Conservation (phyloP, 495 filamentous ascomycete species). For the Penicillium dipodomyicola region DNA sequence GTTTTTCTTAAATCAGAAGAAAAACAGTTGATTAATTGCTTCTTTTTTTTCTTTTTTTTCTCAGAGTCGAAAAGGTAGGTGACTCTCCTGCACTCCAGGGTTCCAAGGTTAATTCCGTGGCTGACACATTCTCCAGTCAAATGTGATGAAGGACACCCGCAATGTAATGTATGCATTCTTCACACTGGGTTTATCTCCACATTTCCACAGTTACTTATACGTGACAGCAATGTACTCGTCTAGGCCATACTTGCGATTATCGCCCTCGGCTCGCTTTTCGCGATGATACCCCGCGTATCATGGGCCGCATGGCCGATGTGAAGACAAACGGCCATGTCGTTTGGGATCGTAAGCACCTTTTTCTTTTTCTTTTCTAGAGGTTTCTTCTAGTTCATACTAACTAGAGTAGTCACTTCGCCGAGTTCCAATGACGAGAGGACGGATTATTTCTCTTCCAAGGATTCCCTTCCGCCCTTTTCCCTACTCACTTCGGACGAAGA, state of each 20-base stretch:
- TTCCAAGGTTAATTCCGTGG: conserved; percentile 4
- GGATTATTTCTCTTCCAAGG: conserved; percentile 31
- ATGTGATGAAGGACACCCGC: conserved; percentile 54
- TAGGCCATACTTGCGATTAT: conserved; percentile 58
- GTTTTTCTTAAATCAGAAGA: not conserved
- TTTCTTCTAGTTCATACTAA: conserved; percentile 7
- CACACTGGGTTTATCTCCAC: not conserved
- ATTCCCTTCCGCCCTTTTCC: conserved; percentile 52
- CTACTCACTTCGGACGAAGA: conserved; percentile 59
- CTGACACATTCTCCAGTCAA: conserved; percentile 36
- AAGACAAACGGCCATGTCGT: conserved; percentile 47
- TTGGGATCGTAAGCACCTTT: conserved; percentile 51
- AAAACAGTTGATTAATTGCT: conserved; percentile 14
- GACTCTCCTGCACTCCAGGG: not conserved
- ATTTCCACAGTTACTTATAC: conserved; percentile 10
- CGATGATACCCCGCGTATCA: conserved; percentile 55
- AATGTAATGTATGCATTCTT: conserved; percentile 47
- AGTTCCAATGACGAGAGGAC: conserved; percentile 25
- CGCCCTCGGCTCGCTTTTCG: conserved; percentile 54
- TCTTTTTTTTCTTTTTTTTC: conserved; percentile 14
- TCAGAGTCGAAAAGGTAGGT: conserved; percentile 53
- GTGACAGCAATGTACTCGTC: conserved; percentile 52
- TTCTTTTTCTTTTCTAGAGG: not conserved
- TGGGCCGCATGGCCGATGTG: conserved; percentile 56
- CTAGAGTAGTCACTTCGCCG: conserved; percentile 27